phyloP scores from a whole-genome alignment of 176 grass and related monocot genomes.

The Avena sativa region DNA sequence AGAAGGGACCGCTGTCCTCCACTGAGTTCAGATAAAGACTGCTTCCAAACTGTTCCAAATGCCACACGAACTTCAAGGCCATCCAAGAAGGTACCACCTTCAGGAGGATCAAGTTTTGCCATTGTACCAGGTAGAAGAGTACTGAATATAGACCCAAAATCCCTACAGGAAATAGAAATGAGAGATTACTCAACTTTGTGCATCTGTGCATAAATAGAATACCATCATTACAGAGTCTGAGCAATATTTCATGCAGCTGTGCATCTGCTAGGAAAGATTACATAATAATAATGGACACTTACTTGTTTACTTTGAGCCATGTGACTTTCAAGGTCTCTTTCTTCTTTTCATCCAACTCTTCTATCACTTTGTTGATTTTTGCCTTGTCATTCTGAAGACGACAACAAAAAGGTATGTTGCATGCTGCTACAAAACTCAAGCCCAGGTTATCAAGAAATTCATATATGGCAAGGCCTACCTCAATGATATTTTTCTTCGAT shows the following conservation, averaged over 20 bases:
- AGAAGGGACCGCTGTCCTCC: constrained; percentile 97
- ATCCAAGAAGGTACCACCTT: constrained; percentile 90
- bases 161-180: constrained; percentile 59
- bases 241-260: constrained; percentile 21
- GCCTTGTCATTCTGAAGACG: constrained; percentile 84
- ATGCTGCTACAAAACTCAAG: constrained; percentile 17
- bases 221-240: constrained; percentile 12
- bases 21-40: constrained; percentile 96
- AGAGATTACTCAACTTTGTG: constrained; percentile 30
- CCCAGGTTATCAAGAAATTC: constrained; percentile 29
- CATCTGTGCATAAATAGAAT: not conserved
- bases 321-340: constrained; percentile 95
- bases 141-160: constrained; percentile 98
- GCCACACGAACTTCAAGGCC: constrained; percentile 97
- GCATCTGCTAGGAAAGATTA: constrained; percentile 35
- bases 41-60: constrained; percentile 98
- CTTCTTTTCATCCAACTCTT: constrained; percentile 97
- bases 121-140: constrained; percentile 93
- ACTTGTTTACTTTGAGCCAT: constrained; percentile 99
- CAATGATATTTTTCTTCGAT: constrained; percentile 91
- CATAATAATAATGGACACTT: constrained; percentile 43
- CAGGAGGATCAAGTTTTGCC: constrained; percentile 97
- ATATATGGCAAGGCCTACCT: constrained; percentile 53
- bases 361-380: constrained; percentile 92
- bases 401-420: constrained; percentile 22